Evolutionary conservation across 2,329 filamentous ascomycete genomes (phyloP).

Genomic region (Alternaria sp.): DNA sequence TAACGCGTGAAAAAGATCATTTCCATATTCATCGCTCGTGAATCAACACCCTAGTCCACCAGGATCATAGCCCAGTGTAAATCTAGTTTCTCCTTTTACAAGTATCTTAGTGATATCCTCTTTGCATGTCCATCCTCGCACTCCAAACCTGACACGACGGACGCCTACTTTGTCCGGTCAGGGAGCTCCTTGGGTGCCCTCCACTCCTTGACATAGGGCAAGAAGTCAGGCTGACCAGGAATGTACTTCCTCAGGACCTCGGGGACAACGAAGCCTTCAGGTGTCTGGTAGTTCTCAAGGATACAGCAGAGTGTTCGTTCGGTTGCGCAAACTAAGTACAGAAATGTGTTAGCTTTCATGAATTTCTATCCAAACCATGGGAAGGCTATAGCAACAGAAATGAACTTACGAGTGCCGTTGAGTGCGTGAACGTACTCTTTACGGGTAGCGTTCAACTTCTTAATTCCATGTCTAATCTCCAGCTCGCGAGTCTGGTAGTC

Average conservation of each 20-base stretch:
- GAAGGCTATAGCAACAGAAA: background rate
- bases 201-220: constrained; percentile 83
- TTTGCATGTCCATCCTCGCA: background rate
- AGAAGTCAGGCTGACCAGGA: constrained; percentile 86
- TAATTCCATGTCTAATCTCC: constrained; percentile 89
- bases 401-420: constrained; percentile 70
- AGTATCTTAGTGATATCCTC: background rate
- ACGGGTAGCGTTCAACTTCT: constrained; percentile 75
- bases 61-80: background rate
- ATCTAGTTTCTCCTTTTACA: background rate
- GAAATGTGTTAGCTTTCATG: background rate
- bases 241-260: constrained; percentile 69
- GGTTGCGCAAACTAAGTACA: constrained; percentile 74
- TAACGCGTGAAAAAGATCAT: background rate
- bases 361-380: background rate
- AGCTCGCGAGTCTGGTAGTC: constrained; percentile 96
- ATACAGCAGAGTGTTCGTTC: constrained; percentile 93
- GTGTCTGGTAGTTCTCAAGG: constrained; percentile 95
- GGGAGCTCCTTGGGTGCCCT: constrained; percentile 44
- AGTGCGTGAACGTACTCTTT: constrained; percentile 96
- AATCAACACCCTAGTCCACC: background rate
- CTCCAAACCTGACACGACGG: accelerated
- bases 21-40: background rate
- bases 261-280: constrained; percentile 66
- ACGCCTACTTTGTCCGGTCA: constrained; percentile 25